Evolutionary conservation across 352 stramenopile species (phyloP), one percentile per base, ranked within the genome.

Genomic region (Phytophthora citricola): DNA sequence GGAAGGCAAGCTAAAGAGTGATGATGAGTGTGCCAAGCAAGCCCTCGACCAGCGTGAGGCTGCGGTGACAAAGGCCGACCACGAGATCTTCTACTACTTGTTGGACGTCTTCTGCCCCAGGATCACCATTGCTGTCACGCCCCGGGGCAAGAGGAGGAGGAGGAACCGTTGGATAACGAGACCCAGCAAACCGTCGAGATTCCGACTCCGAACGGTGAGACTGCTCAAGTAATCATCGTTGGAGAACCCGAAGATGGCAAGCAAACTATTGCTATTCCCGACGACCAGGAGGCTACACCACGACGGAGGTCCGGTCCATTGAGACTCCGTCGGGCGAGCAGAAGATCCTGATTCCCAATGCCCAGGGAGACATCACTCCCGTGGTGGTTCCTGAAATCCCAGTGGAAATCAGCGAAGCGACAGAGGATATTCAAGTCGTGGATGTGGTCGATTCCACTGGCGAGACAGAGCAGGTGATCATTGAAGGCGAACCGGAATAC

Each of bases 291-390:
- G 63, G 56, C 14, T 71, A 62, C 48, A 47, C 63, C 5, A 62
- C 57, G 32, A 66, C 63, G 57, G 48, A 71, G 44, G 63, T 71
- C 4, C 40, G 27, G 1, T 58, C 43, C 5, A 53, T 62, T 38
- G 41, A 66, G 36, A 71, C 49, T 1, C 43, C 63, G 2, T 63
- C 47, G 1, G 63, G 63, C 2, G 63, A 71, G 63, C 48, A 71
- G 43, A 71, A 71, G 57, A 58, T 71, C 41, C 20, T 66, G 57
- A 71, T 71, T n/a, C 56, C 63, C 14, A 66, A 61, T 29, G 26
- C 40, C 11, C 56, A 63, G 10, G 63, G 63, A 24, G 56, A 66
- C 26, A 71, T 64, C 29, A 66, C 57, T 9, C 56, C 63, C 1
- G 63, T 71, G 15, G 50, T 66, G 15, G 48, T 71, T 9, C 63